Base-by-base conservation (phyloP, 805 yeast species). In the Yamadazyma nakazawae region DNA sequence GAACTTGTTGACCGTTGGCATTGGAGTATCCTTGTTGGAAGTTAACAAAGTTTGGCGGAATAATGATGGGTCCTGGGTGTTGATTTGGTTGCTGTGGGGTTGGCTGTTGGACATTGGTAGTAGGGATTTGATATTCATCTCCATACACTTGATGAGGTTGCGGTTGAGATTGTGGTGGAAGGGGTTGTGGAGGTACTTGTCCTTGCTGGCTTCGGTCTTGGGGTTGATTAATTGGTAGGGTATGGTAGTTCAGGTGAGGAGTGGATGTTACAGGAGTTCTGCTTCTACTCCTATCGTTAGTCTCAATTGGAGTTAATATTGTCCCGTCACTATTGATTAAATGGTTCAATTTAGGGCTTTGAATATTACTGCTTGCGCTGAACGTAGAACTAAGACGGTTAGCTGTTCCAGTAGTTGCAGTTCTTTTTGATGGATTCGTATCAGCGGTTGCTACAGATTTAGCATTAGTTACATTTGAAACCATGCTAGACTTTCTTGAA, bases 281-380 rank as follows among this genome's bases (percentile, higher is more conserved):
- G 14, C 11, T 32, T 25, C 30, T 19, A 24, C 31, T 24, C 39
- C 49, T 8, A 8, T 54, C 58, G 46, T 46, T 46, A 3, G 68
- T 55, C 9, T 67, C 75, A 13, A 68, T 61, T 0, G 75, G 74
- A 1, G 76, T 66, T 21, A 70, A 67, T 10, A 69, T 66, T 3
- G 77, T 72, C 2, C 76, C 76, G 47, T 71, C 77, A 52, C 76
- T 70, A 47, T 72, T 72, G 40, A 71, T 70, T 66, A 70, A 63
- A 52, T 70, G 71, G 37, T 68, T 55, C 34, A 70, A 55, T 42
- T 66, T 59, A 10, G 75, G 75, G 5, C 74, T 67, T 31, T 60
- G 63, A 6, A 39, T 37, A 10, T 36, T 37, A 35, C 45, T 37
- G 3, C 57, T 61, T 28, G 64, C 60, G 2, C 74, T 66, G 45